A percentile compares a stretch with the other conserved stretches of the same genome.
Evolutionary conservation across 306 rosid species (phyloP).

Genomic region (Vigna unguiculata): DNA sequence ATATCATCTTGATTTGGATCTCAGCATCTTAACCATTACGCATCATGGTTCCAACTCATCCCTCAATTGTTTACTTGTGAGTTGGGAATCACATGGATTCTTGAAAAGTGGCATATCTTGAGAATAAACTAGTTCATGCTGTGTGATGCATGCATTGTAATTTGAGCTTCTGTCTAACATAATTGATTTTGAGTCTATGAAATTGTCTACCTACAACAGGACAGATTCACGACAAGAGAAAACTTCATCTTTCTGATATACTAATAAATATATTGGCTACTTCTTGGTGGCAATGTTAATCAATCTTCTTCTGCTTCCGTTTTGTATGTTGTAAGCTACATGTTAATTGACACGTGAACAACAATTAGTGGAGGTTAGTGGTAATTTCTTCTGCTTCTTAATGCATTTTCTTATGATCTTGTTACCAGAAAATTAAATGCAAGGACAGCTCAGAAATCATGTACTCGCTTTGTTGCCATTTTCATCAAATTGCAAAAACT

Average conservation of each 20-base stretch:
- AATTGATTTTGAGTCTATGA: slow-evolving; percentile 26
- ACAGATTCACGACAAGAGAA: slow-evolving; percentile 31
- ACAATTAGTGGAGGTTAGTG: not conserved
- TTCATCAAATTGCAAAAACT: slow-evolving; percentile 14
- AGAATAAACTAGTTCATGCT: slow-evolving; percentile 25
- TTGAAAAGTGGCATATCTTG: slow-evolving; percentile 36
- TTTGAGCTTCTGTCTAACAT: slow-evolving; percentile 26
- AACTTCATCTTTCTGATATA: slow-evolving; percentile 6
- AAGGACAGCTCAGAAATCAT: too few relatives aligned
- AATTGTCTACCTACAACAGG: slow-evolving; percentile 32
- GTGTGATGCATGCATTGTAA: slow-evolving; percentile 17
- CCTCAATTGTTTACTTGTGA: not conserved
- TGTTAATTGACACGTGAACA: slow-evolving; percentile 41
- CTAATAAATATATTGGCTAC: slow-evolving; percentile 4
- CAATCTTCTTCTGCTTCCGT: slow-evolving; percentile 26
- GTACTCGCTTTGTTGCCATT: too few relatives aligned
- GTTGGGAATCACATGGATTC: not conserved
- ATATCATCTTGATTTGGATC: slow-evolving; percentile 36
- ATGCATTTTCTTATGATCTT: slow-evolving; percentile 13
- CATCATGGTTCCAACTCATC: slow-evolving; percentile 36
- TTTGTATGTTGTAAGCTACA: slow-evolving; percentile 20
- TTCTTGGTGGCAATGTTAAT: slow-evolving; percentile 30
- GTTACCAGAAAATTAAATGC: too few relatives aligned
- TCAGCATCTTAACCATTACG: not conserved
- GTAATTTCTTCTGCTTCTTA: not conserved